phyloP scores from a whole-genome alignment of 2,329 filamentous ascomycete genomes.

The Aspergillus japonicus region DNA sequence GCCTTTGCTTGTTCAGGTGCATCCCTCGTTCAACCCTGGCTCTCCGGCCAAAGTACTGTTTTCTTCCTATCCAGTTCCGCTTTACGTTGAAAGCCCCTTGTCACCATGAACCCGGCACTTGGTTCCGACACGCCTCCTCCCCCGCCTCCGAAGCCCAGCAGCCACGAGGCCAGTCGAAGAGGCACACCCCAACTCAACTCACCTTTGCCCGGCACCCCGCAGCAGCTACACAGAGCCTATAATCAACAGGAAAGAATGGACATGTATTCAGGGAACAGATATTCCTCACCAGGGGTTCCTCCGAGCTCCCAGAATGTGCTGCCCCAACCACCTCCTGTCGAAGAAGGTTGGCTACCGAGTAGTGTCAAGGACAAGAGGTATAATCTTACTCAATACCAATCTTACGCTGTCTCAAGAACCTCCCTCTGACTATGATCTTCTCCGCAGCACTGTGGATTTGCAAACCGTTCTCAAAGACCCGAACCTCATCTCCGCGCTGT shows the following conservation, averaged over 20 bases:
- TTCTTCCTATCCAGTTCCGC: not conserved
- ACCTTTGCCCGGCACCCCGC: conserved; percentile 45
- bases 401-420: not conserved
- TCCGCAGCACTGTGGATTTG: conserved; percentile 48
- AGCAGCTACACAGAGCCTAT: conserved; percentile 31
- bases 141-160: conserved; percentile 69
- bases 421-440: not conserved
- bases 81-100: conserved; percentile 8
- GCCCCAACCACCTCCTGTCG: conserved; percentile 43
- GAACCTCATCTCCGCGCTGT: conserved; percentile 69
- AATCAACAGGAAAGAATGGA: conserved; percentile 19
- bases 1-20: not conserved
- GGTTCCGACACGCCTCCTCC: conserved; percentile 62
- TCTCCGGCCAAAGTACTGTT: not conserved
- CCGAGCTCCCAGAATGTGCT: conserved; percentile 18
- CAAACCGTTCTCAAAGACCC: conserved; percentile 75
- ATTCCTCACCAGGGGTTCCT: conserved; percentile 13
- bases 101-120: conserved; percentile 31
- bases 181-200: conserved; percentile 59
- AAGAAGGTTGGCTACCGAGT: conserved; percentile 72
- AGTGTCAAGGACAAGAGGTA: conserved; percentile 80
- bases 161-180: conserved; percentile 66
- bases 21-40: not conserved
- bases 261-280: conserved; percentile 8
- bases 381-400: conserved; percentile 31